Evolutionary conservation across 139 green algal genomes (phyloP).

Genomic region (Chlorella sp.): DNA sequence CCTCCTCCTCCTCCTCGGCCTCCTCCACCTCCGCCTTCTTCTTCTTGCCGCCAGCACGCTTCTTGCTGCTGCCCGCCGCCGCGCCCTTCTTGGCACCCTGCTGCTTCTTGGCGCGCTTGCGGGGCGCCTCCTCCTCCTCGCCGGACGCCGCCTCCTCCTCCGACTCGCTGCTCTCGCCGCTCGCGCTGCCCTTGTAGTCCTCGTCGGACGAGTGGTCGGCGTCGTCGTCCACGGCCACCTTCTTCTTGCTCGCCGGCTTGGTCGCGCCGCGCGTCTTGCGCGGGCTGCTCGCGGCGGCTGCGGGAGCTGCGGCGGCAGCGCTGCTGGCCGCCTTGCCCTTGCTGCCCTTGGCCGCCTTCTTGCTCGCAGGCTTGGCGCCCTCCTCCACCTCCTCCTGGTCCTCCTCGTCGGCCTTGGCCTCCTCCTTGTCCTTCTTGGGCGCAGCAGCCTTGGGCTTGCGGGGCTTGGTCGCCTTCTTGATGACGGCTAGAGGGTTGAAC

Average conservation of each 20-base stretch:
- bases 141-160: too few species aligned
- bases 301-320: neutral
- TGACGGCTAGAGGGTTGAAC: too few species aligned
- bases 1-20: neutral
- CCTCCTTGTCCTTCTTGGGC: neutral
- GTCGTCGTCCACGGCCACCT: too few species aligned
- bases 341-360: neutral
- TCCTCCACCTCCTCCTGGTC: conserved; percentile 8
- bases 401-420: conserved; percentile 15
- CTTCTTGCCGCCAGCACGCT: neutral
- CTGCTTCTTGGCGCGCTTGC: neutral
- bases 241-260: neutral
- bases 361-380: neutral
- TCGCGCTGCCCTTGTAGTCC: too few species aligned
- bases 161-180: too few species aligned
- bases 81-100: neutral
- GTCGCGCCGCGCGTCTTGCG: neutral
- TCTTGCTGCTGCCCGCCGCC: neutral
- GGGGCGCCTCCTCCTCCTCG: neutral
- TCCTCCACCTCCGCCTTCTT: neutral
- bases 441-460: neutral
- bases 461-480: too few species aligned
- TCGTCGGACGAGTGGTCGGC: too few species aligned
- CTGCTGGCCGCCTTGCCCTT: conserved; percentile 2
- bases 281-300: neutral